A percentile compares a stretch with the other conserved stretches of the same genome.
Conservation (phyloP, 2,329 filamentous ascomycete species). For the Gremmenia infestans region DNA sequence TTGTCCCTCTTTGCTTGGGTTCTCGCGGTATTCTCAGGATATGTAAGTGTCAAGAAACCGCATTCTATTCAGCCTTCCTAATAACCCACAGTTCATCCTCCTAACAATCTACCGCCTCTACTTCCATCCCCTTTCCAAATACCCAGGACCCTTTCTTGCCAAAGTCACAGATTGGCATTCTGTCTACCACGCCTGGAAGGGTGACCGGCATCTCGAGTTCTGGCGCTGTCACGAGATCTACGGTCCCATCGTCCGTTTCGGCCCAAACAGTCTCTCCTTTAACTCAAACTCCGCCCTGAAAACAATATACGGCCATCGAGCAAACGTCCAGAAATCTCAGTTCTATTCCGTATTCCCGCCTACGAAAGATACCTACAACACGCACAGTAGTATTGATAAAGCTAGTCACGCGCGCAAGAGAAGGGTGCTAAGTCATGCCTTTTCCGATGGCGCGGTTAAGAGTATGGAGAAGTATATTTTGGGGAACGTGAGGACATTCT, state of each 20-base stretch:
- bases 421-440: conserved; percentile 59
- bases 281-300: conserved; percentile 66
- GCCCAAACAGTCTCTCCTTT: conserved; percentile 72
- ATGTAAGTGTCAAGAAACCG: neutral
- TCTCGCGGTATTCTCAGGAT: neutral
- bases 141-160: conserved; percentile 34
- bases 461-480: conserved; percentile 30
- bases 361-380: too few relatives aligned
- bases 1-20: neutral
- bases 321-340: conserved; percentile 60
- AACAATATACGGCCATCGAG: conserved; percentile 59
- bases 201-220: conserved; percentile 34
- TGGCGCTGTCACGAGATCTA: conserved; percentile 33
- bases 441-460: conserved; percentile 36
- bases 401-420: conserved; percentile 64
- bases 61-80: neutral
- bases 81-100: neutral
- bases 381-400: conserved; percentile 50
- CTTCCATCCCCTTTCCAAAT: conserved; percentile 33
- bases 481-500: conserved; percentile 48
- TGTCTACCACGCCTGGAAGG: conserved; percentile 34
- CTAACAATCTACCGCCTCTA: conserved; percentile 36
- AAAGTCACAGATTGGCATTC: conserved; percentile 31
- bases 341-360: conserved; percentile 72
- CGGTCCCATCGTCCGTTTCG: conserved; percentile 64